Evolutionary conservation across 345 rosid species (phyloP).

Genomic region (Eucalyptus urophylla): DNA sequence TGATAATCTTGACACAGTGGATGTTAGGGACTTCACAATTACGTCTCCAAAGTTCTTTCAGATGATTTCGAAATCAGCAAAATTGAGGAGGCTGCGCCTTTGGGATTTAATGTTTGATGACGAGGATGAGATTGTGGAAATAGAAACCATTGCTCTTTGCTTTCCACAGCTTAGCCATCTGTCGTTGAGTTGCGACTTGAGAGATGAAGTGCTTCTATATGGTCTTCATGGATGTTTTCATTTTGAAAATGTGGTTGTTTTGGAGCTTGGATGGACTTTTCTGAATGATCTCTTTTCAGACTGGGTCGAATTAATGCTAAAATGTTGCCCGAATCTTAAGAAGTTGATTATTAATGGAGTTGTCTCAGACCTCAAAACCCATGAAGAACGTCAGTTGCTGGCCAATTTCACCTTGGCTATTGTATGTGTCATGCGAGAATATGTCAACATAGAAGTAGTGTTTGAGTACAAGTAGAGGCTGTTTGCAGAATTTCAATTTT

Average conservation of each 20-base stretch:
- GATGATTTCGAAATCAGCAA: slow-evolving; percentile 65
- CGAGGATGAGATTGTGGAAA: slow-evolving; percentile 23
- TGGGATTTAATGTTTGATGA: slow-evolving; percentile 68
- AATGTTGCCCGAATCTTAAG: slow-evolving; percentile 57
- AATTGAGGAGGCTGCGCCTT: slow-evolving; percentile 58
- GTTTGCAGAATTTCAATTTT: not conserved
- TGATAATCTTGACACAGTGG: slow-evolving; percentile 61
- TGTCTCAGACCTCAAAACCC: slow-evolving; percentile 55
- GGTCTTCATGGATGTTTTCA: slow-evolving; percentile 41
- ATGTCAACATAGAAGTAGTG: slow-evolving; percentile 58
- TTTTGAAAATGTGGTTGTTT: slow-evolving; percentile 40
- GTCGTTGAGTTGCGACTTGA: slow-evolving; percentile 53
- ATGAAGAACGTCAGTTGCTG: slow-evolving; percentile 50
- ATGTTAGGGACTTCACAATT: slow-evolving; percentile 61
- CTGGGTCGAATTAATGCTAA: slow-evolving; percentile 57
- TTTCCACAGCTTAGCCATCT: slow-evolving; percentile 63
- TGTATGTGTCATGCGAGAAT: slow-evolving; percentile 70
- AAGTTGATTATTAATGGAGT: slow-evolving; percentile 56
- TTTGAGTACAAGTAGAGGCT: slow-evolving; percentile 43
- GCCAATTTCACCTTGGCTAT: slow-evolving; percentile 61
- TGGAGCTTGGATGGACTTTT: slow-evolving; percentile 77
- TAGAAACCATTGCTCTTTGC: slow-evolving; percentile 58
- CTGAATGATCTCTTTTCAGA: slow-evolving; percentile 46
- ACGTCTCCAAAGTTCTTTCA: slow-evolving; percentile 68
- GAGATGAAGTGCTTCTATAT: slow-evolving; percentile 46